These are phyloP conservation scores for Globisporangium radiosum DNA, from an alignment of 352 stramenopile genomes.

Conservation along the genomic window DNA sequence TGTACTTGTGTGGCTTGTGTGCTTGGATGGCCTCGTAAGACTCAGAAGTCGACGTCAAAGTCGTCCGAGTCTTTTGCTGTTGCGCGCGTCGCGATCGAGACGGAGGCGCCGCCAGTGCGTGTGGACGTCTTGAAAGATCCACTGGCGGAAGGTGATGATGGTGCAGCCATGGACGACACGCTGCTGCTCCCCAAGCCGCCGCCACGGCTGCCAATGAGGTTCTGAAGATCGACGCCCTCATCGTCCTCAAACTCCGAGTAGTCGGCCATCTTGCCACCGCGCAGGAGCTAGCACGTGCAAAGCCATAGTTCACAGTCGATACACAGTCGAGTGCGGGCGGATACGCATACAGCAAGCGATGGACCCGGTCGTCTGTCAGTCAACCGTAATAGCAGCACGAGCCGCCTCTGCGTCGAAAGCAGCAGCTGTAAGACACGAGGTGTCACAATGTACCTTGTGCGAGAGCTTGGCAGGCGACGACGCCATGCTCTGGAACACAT, in stretches of 20 bases:
- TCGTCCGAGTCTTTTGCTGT: background rate
- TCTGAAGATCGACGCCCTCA: conserved; percentile 66
- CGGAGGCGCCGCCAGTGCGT: background rate
- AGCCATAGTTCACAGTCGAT: too few species aligned
- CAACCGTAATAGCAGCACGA: background rate
- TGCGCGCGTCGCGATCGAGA: background rate
- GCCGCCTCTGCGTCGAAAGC: background rate
- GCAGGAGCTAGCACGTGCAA: conserved; percentile 34
- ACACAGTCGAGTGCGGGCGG: too few species aligned
- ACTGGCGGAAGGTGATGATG: background rate
- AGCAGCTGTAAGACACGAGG: background rate
- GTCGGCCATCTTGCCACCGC: conserved; percentile 66
- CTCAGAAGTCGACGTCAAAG: background rate
- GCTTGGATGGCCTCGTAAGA: background rate
- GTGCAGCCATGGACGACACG: conserved; percentile 2
- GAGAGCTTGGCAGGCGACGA: conserved; percentile 48
- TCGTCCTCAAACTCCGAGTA: conserved; percentile 81
- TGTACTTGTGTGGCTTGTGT: too few species aligned
- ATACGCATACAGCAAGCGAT: too few species aligned
- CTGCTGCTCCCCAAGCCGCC: conserved; percentile 5
- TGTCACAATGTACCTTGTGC: conserved; percentile 32
- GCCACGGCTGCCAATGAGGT: conserved; percentile 49
- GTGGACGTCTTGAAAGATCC: conserved; percentile 1
- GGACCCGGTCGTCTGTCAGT: background rate
- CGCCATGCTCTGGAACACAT: conserved; percentile 57